Evolutionary conservation across 2,329 filamentous ascomycete species (phyloP).

Genomic region (Cordyceps cicadae): DNA sequence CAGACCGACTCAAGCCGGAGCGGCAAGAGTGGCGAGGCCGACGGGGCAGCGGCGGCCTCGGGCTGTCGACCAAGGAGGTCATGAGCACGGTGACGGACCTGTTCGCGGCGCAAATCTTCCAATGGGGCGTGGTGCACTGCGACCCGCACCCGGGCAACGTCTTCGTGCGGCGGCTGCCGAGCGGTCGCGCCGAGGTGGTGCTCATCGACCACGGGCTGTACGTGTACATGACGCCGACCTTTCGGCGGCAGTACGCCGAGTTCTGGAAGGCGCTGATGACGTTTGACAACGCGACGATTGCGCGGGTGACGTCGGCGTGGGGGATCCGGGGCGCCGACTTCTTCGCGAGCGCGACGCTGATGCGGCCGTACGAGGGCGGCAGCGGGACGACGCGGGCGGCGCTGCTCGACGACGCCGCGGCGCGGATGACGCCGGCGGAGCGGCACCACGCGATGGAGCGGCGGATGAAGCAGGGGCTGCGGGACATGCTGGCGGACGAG

Average conservation of each 20-base stretch:
- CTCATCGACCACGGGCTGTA: slow-evolving; percentile 97
- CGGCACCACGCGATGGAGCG: slow-evolving; percentile 86
- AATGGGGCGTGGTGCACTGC: slow-evolving; percentile 92
- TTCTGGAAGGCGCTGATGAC: slow-evolving; percentile 95
- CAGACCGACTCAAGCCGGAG: slow-evolving; percentile 66
- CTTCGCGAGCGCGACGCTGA: slow-evolving; percentile 81
- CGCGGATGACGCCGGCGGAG: slow-evolving; percentile 46
- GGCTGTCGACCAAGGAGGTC: slow-evolving; percentile 72
- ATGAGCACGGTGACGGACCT: slow-evolving; percentile 97
- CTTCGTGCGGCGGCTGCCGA: slow-evolving; percentile 79
- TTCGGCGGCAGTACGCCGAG: slow-evolving; percentile 75
- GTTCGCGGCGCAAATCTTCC: slow-evolving; percentile 96
- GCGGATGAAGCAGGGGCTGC: slow-evolving; percentile 61
- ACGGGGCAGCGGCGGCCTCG: slow-evolving; percentile 69
- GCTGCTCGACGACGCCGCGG: slow-evolving; percentile 51
- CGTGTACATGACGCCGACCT: slow-evolving; percentile 76
- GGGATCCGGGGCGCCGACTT: slow-evolving; percentile 83
- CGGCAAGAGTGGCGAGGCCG: slow-evolving; percentile 70
- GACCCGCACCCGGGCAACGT: slow-evolving; percentile 97
- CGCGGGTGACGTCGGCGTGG: slow-evolving; percentile 67
- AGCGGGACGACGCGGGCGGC: slow-evolving; percentile 54
- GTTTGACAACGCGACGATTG: slow-evolving; percentile 79
- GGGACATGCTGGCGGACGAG: slow-evolving; percentile 71
- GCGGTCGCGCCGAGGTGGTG: slow-evolving; percentile 79
- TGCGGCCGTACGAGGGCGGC: slow-evolving; percentile 86